phyloP scores from a whole-genome alignment of 495 filamentous ascomycete species.

The Penicillium cataractarum region DNA sequence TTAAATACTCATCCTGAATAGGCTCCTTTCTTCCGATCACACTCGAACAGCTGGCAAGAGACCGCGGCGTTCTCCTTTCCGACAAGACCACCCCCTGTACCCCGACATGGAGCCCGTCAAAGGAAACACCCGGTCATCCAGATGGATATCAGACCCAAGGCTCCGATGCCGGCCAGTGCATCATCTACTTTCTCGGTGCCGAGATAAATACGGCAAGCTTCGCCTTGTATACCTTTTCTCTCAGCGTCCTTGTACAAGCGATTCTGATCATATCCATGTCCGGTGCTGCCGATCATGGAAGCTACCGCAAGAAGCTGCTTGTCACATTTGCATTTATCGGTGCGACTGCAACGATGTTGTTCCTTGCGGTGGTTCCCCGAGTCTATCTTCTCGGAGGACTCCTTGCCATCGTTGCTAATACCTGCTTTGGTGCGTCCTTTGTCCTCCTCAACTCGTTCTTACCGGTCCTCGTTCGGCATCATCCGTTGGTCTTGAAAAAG shows the following conservation, averaged over 20 bases:
- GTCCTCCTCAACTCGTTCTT: slow-evolving; percentile 84
- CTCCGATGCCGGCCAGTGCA: slow-evolving; percentile 66
- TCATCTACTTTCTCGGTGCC: slow-evolving; percentile 77
- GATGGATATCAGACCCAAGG: slow-evolving; percentile 31
- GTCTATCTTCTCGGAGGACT: slow-evolving; percentile 80
- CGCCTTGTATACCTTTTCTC: slow-evolving; percentile 96
- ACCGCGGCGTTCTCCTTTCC: slow-evolving; percentile 79
- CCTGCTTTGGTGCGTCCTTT: slow-evolving; percentile 85
- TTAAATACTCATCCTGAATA: slow-evolving; percentile 31
- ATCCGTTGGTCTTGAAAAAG: slow-evolving; percentile 53
- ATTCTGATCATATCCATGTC: slow-evolving; percentile 93
- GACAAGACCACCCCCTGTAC: slow-evolving; percentile 75
- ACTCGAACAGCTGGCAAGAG: slow-evolving; percentile 88
- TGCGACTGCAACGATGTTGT: slow-evolving; percentile 82
- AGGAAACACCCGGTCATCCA: slow-evolving; percentile 22
- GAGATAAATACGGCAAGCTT: slow-evolving; percentile 97
- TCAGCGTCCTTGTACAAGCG: slow-evolving; percentile 87
- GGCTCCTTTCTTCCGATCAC: slow-evolving; percentile 97
- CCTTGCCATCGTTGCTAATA: slow-evolving; percentile 87
- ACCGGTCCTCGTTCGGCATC: slow-evolving; percentile 77
- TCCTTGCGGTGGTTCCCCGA: slow-evolving; percentile 72
- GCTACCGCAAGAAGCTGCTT: slow-evolving; percentile 85
- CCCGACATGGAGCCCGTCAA: slow-evolving; percentile 45
- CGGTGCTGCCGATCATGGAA: slow-evolving; percentile 93
- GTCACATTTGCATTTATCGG: slow-evolving; percentile 82